Evolutionary conservation across 179 eudicot species (phyloP), one percentile per base, ranked within the genome.

Genomic region (Vitellaria paradoxa): DNA sequence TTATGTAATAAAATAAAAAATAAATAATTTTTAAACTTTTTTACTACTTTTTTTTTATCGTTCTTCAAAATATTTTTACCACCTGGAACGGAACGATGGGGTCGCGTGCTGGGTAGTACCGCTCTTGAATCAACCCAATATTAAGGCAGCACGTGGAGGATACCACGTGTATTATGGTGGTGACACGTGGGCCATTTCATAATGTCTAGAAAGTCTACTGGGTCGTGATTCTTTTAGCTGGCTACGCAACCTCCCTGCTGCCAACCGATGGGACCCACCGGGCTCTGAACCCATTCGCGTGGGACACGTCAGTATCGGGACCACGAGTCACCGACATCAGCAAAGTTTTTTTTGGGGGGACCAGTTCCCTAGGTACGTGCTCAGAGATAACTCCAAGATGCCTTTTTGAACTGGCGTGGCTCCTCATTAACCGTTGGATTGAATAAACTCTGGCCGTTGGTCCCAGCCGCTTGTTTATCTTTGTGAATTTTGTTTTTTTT

Each of bases 251-350:
- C 21, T 67, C 6, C 6, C 6, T 49, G 52, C 52, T 6, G 52
- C 9, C 50, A 15, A 46, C 7, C 7, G 13, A 14, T 68, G 53
- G 72, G 72, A 4, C 72, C 72, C 55, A 46, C 56, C 12, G 1
- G 12, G 14, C 9, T 46, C 14, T 45, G 13, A 68, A 7, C 72
- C 55, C 26, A 52, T 11, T 46, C 8, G 1, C 7, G 9, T 3
- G 6, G 26, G 72, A 68, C 53, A 68, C 70, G 70, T 68, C 72
- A 68, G 24, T 20, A 5, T n/a, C 3, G 45, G 55, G 72, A 46
- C 72, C 72, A 68, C 55, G n/a, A 68, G 45, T 52, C 56, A 12
- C 72, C 72, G 26, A 68, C 70, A 46, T 45, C 72, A 68, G 72
- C 70, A 15, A 66, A 66, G 40, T 21, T 23, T 10, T 11, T 23